A percentile compares a stretch with the other conserved stretches of the same genome.
phyloP scores from a whole-genome alignment of 2,329 filamentous ascomycete species.

The Zasmidium citrigriseum region DNA sequence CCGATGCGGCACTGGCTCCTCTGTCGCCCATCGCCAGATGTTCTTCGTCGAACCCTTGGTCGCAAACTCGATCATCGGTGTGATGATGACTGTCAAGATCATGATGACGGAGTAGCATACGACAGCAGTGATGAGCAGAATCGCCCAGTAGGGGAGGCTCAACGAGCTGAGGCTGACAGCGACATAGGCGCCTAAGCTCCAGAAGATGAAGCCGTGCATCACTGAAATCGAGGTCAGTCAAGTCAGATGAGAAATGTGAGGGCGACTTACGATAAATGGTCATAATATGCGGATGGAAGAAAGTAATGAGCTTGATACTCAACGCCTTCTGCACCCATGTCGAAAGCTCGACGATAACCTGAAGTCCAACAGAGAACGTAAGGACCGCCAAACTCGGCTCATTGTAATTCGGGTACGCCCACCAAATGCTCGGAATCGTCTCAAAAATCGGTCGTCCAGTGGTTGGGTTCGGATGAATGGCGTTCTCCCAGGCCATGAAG shows the following conservation, averaged over 20 bases:
- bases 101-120: slow-evolving; percentile 35
- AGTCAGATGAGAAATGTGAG: not conserved
- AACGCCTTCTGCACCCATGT: slow-evolving; percentile 45
- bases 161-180: slow-evolving; percentile 36
- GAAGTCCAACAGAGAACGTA: slow-evolving; percentile 40
- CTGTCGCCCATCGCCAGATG: slow-evolving; percentile 29
- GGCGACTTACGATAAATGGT: slow-evolving; percentile 44
- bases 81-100: slow-evolving; percentile 19
- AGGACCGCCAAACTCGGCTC: slow-evolving; percentile 47
- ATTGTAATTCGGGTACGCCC: slow-evolving; percentile 51
- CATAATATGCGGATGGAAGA: slow-evolving; percentile 52
- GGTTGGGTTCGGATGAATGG: slow-evolving; percentile 44
- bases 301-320: slow-evolving; percentile 41
- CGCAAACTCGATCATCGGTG: slow-evolving; percentile 24
- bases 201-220: slow-evolving; percentile 51
- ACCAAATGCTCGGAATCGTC: slow-evolving; percentile 42
- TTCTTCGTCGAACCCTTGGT: slow-evolving; percentile 26
- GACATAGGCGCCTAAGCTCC: slow-evolving; percentile 42
- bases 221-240: slow-evolving; percentile 25
- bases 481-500: slow-evolving; percentile 43
- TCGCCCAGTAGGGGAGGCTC: slow-evolving; percentile 37
- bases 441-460: slow-evolving; percentile 48
- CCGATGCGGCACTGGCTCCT: slow-evolving; percentile 25
- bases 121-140: slow-evolving; percentile 38
- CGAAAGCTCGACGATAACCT: slow-evolving; percentile 38